phyloP scores from a whole-genome alignment of 2,329 filamentous ascomycete species.

The Diatrype stigma region DNA sequence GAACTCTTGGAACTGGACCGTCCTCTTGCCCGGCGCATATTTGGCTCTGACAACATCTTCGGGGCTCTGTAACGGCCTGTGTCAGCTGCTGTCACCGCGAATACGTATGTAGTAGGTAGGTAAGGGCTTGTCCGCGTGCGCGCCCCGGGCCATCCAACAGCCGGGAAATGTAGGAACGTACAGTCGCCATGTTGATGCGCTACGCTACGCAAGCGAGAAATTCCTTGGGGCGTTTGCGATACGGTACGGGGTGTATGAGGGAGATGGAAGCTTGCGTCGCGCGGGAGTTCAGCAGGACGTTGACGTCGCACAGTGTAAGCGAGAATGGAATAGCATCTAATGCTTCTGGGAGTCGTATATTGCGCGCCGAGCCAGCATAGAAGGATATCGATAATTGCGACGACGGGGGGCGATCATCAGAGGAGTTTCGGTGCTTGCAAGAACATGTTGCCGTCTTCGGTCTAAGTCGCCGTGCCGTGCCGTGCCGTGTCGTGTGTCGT shows the following conservation, averaged over 20 bases:
- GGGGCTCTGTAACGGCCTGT: slow-evolving; percentile 14
- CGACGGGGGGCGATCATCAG: not conserved
- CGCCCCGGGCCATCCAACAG: not conserved
- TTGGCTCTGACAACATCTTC: slow-evolving; percentile 26
- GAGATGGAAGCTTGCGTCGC: slow-evolving; percentile 10
- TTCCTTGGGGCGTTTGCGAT: slow-evolving; percentile 6
- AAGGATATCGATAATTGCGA: not conserved
- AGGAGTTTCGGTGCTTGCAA: not conserved
- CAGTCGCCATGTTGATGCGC: slow-evolving; percentile 32
- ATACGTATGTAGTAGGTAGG: slow-evolving; percentile 1
- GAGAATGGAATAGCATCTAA: slow-evolving; percentile 15
- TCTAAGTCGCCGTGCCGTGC: not conserved
- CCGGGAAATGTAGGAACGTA: slow-evolving; percentile 23
- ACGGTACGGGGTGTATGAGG: slow-evolving; percentile 1
- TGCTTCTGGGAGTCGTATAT: not conserved
- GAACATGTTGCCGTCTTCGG: not conserved
- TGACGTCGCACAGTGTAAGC: not conserved
- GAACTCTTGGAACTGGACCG: slow-evolving; percentile 39
- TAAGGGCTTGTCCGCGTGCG: not conserved
- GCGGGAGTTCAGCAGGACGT: slow-evolving; percentile 1
- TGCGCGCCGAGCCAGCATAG: not conserved
- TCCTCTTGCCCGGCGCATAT: slow-evolving; percentile 21
- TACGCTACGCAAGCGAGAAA: slow-evolving; percentile 9
- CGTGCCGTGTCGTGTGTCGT: not conserved
- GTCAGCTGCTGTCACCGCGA: slow-evolving; percentile 11